Evolutionary conservation across 768 basidiomycete genomes (phyloP), one percentile per base, ranked within the genome.

Genomic region (Tylopilus plumbeoviolaceoides): DNA sequence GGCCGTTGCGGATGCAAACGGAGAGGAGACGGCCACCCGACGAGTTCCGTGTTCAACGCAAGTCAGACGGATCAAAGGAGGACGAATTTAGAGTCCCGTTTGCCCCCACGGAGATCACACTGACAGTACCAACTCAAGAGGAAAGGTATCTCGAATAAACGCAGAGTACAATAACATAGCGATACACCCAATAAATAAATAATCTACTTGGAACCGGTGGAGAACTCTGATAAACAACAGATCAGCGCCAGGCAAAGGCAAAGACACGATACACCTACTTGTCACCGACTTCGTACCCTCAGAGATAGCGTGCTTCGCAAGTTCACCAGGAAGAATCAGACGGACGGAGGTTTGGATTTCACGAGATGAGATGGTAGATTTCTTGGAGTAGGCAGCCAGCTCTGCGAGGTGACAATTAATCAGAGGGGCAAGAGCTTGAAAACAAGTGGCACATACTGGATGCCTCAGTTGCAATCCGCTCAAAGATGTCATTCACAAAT

Each of bases 331-430:
- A 33, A 92, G 80, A 67, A 92, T 90, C 57, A 91, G 76, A 52
- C 89, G 81, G 36, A 91, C 90, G 33, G 83, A 78, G 1, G 89
- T 92, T 73, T 92, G 89, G 66, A 92, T 92, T 72, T 92, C 89
- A 47, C 89, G 87, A 40, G 87, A 90, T n/a, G 90, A 91, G 70
- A 92, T 91, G 15, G 89, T 92, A 4, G 89, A 90, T 75, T 89
- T 89, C 81, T 91, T 89, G 57, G 89, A 88, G 74, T 91, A 91
- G 7, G 85, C 80, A 7, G 89, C 89, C 58, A 92, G 84, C 72
- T 89, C 82, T 84, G 55, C 5, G 2, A 53, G 17, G n/a, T 14
- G 23, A 23, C 2, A 5, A 23, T 9, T 49, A 45, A 57, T 53
- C 44, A 58, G 49, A 25, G 9, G 48, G 21, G 9, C 5, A 28